Evolutionary conservation across 257 asterid genomes (phyloP).

Genomic region (Petrea volubilis): DNA sequence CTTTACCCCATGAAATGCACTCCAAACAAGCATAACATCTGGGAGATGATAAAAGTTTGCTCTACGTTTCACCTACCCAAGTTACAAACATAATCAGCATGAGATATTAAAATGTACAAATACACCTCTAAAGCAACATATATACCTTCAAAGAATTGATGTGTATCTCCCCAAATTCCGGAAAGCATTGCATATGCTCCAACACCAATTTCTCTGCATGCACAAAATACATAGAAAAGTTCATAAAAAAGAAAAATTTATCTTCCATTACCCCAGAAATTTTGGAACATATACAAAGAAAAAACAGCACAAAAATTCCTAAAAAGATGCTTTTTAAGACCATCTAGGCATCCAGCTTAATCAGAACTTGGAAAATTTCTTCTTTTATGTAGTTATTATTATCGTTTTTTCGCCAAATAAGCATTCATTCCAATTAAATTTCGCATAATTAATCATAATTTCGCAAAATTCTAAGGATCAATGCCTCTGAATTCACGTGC

Average conservation of each 20-base stretch:
- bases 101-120: not conserved
- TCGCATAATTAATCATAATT: not conserved
- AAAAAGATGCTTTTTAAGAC: not conserved
- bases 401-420: not conserved
- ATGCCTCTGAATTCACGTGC: not conserved
- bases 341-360: conserved; percentile 1
- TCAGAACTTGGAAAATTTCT: not conserved
- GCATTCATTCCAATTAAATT: not conserved
- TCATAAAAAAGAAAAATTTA: not conserved
- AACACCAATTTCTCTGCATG: conserved; percentile 49
- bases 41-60: conserved; percentile 57
- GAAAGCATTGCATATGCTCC: conserved; percentile 57
- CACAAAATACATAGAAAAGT: conserved; percentile 5
- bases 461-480: not conserved
- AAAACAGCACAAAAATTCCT: not conserved
- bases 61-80: conserved; percentile 51
- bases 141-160: conserved; percentile 60
- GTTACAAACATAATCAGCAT: conserved; percentile 15
- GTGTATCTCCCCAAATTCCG: conserved; percentile 46
- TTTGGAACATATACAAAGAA: not conserved
- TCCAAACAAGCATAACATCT: conserved; percentile 52
- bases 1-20: conserved; percentile 44
- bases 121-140: conserved; percentile 11
- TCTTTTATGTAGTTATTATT: not conserved
- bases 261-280: not conserved